Conservation (phyloP, 2,329 filamentous ascomycete species). For the Pseudocercospora musae region DNA sequence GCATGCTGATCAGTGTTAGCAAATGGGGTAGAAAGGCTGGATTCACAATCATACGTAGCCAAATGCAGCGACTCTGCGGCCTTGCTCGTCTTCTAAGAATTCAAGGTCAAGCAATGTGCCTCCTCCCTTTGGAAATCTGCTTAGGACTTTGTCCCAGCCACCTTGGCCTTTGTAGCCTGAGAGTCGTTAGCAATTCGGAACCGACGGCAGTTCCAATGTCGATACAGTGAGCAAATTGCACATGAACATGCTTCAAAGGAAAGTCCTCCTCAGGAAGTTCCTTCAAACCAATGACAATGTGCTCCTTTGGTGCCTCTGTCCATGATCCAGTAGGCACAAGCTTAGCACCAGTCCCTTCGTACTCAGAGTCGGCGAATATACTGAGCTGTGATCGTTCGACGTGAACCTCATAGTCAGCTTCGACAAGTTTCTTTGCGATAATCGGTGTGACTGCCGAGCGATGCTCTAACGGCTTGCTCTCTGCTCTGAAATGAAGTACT, state of each 20-base stretch:
- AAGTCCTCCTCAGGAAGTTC: conserved; percentile 54
- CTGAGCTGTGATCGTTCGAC: conserved; percentile 40
- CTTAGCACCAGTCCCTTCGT: conserved; percentile 39
- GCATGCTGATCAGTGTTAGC: conserved; percentile 57
- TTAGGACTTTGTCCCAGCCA: conserved; percentile 76
- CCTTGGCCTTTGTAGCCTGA: conserved; percentile 53
- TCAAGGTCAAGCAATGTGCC: conserved; percentile 82
- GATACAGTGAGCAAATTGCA: conserved; percentile 39
- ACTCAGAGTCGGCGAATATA: conserved; percentile 42
- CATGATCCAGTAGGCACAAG: conserved; percentile 42
- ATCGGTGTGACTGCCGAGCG: conserved; percentile 38
- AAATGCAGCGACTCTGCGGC: conserved; percentile 69
- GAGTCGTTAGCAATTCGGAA: conserved; percentile 3
- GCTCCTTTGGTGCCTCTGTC: conserved; percentile 41
- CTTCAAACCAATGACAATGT: conserved; percentile 41
- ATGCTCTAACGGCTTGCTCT: conserved; percentile 40
- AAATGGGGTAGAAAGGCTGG: neutral
- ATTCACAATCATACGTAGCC: conserved; percentile 42
- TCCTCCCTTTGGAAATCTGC: conserved; percentile 71
- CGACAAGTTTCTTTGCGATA: conserved; percentile 41
- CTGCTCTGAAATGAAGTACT: conserved; percentile 33
- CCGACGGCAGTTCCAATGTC: neutral
- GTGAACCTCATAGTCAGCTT: conserved; percentile 41
- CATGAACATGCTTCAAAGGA: conserved; percentile 64
- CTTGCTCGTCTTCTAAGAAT: conserved; percentile 71